These are phyloP conservation scores for Beta macrorhiza DNA, from an alignment of 179 eudicot genomes.

Conservation along the genomic window DNA sequence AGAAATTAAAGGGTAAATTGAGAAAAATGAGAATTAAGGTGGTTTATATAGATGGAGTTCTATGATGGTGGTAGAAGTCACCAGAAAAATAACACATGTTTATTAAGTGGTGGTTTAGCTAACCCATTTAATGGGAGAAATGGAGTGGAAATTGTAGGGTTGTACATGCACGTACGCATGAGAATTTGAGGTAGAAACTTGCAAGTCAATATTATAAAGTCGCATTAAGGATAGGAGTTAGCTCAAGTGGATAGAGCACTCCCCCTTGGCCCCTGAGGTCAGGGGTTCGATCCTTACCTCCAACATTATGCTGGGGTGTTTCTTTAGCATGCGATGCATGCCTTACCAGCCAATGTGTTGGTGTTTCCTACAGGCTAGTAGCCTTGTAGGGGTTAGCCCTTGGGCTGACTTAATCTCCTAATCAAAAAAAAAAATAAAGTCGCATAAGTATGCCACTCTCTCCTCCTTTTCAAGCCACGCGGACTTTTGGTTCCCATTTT, in stretches of 20 bases:
- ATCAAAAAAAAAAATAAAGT: too few relatives aligned
- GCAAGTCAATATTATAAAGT: constrained; percentile 17
- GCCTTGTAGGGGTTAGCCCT: too few relatives aligned
- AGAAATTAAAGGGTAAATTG: too few relatives aligned
- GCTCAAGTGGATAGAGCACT: too few relatives aligned
- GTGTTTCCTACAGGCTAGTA: too few relatives aligned
- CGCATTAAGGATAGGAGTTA: neutral
- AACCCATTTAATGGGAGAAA: constrained; percentile 9
- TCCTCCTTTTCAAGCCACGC: constrained; percentile 18
- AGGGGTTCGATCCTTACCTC: too few relatives aligned
- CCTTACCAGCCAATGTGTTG: too few relatives aligned
- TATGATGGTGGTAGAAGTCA: neutral
- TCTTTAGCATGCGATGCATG: too few relatives aligned
- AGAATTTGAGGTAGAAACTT: constrained; percentile 11
- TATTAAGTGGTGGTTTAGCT: neutral
- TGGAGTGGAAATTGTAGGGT: neutral
- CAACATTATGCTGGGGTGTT: neutral
- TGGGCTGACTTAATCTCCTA: too few relatives aligned
- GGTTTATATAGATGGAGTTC: too few relatives aligned
- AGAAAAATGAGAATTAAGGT: too few relatives aligned
- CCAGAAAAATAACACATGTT: neutral
- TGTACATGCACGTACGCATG: constrained; percentile 24
- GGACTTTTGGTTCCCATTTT: constrained; percentile 12
- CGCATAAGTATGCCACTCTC: constrained; percentile 10
- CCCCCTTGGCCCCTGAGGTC: too few relatives aligned